Conservation (phyloP, 2,329 filamentous ascomycete species). For the Xylariaceae sp. region DNA sequence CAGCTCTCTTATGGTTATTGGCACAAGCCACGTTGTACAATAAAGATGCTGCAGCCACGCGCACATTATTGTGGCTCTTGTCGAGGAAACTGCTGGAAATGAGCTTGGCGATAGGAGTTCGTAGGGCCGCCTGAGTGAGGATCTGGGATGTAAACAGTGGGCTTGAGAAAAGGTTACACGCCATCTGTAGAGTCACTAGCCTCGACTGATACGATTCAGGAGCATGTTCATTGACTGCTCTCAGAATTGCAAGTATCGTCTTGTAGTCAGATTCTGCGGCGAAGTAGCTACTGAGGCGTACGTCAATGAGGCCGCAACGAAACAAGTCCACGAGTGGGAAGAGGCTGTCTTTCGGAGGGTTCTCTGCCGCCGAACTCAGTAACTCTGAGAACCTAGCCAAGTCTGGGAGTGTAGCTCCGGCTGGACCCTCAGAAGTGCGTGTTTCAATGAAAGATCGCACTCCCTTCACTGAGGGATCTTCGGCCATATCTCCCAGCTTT, state of each 20-base stretch:
- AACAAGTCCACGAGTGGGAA: constrained; percentile 87
- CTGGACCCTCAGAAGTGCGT: constrained; percentile 52
- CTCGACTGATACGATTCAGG: constrained; percentile 75
- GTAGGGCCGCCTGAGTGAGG: constrained; percentile 46
- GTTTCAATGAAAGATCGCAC: constrained; percentile 69
- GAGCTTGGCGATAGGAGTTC: constrained; percentile 59
- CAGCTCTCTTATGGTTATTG: constrained; percentile 61
- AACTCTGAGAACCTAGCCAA: constrained; percentile 61
- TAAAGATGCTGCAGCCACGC: constrained; percentile 77
- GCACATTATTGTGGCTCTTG: constrained; percentile 65
- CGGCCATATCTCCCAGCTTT: constrained; percentile 63
- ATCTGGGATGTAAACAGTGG: constrained; percentile 65
- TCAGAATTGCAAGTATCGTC: constrained; percentile 59
- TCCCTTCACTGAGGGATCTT: constrained; percentile 55
- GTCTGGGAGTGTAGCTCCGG: constrained; percentile 67
- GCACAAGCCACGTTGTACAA: constrained; percentile 76
- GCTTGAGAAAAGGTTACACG: constrained; percentile 80
- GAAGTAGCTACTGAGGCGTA: constrained; percentile 75
- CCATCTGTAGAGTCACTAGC: constrained; percentile 76
- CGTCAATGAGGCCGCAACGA: constrained; percentile 70
- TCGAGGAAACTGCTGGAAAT: constrained; percentile 78
- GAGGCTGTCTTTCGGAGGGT: constrained; percentile 59
- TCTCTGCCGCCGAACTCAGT: constrained; percentile 49
- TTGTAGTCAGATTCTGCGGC: constrained; percentile 67
- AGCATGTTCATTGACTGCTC: constrained; percentile 51